Conservation (phyloP, 805 yeast species). For the Candida pseudoglaebosa region DNA sequence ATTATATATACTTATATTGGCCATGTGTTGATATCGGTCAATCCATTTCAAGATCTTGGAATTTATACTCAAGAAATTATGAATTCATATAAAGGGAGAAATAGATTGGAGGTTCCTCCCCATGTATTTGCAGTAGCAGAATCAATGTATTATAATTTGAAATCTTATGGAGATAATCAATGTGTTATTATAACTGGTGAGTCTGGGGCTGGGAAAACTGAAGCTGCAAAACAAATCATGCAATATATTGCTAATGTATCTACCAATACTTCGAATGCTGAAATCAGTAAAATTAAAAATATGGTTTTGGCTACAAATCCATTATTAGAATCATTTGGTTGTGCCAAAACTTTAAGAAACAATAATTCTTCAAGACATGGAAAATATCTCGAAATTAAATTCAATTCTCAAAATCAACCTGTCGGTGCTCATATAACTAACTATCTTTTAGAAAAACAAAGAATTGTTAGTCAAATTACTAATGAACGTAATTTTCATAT, state of each 20-base stretch:
- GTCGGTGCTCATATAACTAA: slow-evolving; percentile 95
- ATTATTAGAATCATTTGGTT: slow-evolving; percentile 83
- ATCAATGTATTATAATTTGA: slow-evolving; percentile 91
- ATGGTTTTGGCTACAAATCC: slow-evolving; percentile 98
- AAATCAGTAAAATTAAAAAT: slow-evolving; percentile 84
- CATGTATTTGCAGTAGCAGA: slow-evolving; percentile 98
- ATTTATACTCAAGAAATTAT: slow-evolving; percentile 82
- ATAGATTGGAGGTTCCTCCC: slow-evolving; percentile 94
- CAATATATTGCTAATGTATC: slow-evolving; percentile 91
- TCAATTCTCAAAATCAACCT: slow-evolving; percentile 74
- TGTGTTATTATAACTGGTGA: slow-evolving; percentile 98
- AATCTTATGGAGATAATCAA: slow-evolving; percentile 89
- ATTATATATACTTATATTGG: slow-evolving; percentile 92
- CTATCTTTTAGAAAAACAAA: slow-evolving; percentile 87
- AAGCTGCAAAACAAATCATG: slow-evolving; percentile 97
- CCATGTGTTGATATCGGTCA: slow-evolving; percentile 90
- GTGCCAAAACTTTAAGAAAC: slow-evolving; percentile 88
- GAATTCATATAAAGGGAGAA: slow-evolving; percentile 80
- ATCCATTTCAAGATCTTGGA: slow-evolving; percentile 95
- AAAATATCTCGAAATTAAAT: slow-evolving; percentile 86
- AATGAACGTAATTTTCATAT: slow-evolving; percentile 96
- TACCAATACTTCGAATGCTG: slow-evolving; percentile 53
- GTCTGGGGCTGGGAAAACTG: slow-evolving; percentile 97
- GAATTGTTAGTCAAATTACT: slow-evolving; percentile 92
- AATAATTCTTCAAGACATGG: slow-evolving; percentile 92